These are phyloP conservation scores for Emmonsiellopsis sp. DNA, from an alignment of 2,329 filamentous ascomycete genomes.

Conservation along the genomic window DNA sequence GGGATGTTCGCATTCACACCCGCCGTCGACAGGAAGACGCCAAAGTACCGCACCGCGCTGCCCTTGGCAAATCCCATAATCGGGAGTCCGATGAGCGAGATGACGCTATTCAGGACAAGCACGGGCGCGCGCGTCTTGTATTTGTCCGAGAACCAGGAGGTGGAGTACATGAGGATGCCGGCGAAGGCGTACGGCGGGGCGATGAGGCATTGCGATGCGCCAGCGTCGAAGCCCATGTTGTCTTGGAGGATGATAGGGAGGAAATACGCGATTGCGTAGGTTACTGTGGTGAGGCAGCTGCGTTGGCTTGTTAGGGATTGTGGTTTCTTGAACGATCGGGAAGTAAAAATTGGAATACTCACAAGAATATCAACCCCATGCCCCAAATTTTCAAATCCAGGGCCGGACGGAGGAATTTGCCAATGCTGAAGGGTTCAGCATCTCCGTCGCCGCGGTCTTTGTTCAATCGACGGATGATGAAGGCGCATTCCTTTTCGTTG, in stretches of 20 bases:
- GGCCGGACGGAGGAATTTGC: slow-evolving; percentile 29
- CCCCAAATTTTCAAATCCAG: slow-evolving; percentile 46
- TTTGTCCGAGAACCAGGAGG: slow-evolving; percentile 57
- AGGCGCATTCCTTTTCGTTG: slow-evolving; percentile 33
- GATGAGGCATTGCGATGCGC: slow-evolving; percentile 57
- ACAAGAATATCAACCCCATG: slow-evolving; percentile 44
- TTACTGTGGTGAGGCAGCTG: slow-evolving; percentile 59
- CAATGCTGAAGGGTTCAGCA: slow-evolving; percentile 37
- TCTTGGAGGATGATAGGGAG: slow-evolving; percentile 60
- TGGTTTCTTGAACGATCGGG: not conserved
- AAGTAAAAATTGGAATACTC: not conserved
- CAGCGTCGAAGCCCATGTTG: slow-evolving; percentile 56
- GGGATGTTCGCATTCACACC: slow-evolving; percentile 73
- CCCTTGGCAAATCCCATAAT: slow-evolving; percentile 59
- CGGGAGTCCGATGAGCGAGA: slow-evolving; percentile 59
- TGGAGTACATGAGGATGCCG: slow-evolving; percentile 51
- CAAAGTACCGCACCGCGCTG: slow-evolving; percentile 56
- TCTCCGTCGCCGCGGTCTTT: slow-evolving; percentile 44
- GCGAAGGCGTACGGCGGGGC: slow-evolving; percentile 61
- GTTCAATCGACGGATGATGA: slow-evolving; percentile 43
- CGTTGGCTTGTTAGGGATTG: slow-evolving; percentile 21
- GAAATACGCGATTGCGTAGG: slow-evolving; percentile 73
- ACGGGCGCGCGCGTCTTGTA: slow-evolving; percentile 58
- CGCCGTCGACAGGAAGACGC: slow-evolving; percentile 65
- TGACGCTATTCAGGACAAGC: slow-evolving; percentile 54